Evolutionary conservation across 1,284 basidiomycete genomes (phyloP).

Genomic region (Afroboletus lepidellus): DNA sequence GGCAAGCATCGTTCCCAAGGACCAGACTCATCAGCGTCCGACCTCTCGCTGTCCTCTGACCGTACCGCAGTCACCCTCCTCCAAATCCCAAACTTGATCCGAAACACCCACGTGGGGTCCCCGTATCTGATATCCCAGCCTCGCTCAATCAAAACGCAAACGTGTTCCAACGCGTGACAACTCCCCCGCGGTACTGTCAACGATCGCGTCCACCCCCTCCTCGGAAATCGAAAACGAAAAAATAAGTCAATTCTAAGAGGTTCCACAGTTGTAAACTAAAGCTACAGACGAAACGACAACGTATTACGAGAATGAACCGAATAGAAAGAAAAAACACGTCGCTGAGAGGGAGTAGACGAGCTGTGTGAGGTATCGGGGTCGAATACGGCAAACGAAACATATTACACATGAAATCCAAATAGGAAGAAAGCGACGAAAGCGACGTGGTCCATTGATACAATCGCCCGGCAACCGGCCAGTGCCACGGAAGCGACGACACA

Average conservation of each 20-base stretch:
- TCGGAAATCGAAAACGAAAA: neutral
- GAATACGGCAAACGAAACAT: neutral
- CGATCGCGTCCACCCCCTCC: neutral
- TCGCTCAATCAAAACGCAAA: neutral
- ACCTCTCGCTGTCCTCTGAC: too few species aligned
- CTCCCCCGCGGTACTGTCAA: neutral
- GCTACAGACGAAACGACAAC: neutral
- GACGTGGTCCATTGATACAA: constrained; percentile 8
- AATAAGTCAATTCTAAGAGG: neutral
- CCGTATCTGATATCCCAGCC: neutral
- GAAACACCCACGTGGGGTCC: neutral
- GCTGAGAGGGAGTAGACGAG: neutral
- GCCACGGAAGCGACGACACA: neutral
- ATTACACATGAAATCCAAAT: neutral
- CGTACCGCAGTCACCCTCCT: neutral
- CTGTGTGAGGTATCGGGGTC: neutral
- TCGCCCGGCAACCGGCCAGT: constrained; percentile 4
- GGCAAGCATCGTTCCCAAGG: too few species aligned
- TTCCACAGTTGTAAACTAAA: neutral
- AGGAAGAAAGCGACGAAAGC: neutral
- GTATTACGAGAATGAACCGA: neutral
- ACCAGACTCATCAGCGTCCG: too few species aligned
- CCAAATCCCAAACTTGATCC: neutral
- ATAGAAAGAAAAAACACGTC: neutral
- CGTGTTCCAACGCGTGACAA: neutral